Base-by-base conservation (phyloP, 1,284 basidiomycete species). In the Ustilago tritici region DNA sequence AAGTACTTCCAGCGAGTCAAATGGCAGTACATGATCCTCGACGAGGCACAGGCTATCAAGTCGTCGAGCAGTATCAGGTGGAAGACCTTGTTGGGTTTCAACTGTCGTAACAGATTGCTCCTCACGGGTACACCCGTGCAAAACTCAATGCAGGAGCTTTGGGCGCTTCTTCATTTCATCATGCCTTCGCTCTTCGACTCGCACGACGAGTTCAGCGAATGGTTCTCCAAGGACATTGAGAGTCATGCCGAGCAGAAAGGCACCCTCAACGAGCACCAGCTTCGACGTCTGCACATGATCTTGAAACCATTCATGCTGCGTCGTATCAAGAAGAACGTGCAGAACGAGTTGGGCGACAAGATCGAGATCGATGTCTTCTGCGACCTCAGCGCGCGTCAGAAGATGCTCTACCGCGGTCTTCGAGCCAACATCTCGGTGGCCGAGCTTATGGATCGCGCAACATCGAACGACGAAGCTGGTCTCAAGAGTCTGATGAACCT, bases 101-200 rank as follows among this genome's bases (percentile, higher is more conserved):
- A 96, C 70, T 99, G 97, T 85, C 91, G 97, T 73, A 99, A 99
- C 88, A 91, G 97, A 55, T 89, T 99, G 12, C 89, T 99, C 31
- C 89, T 99, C 41, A 99, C 97, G 0, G 97, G 97, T 75, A 99
- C 97, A 40, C 97, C 97, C 0, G 98, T 99, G 75, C 97, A 99
- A 87, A 99, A 99, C 87, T 97, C 95, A 50, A 99, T 99, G 97
- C 96, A 99, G 89, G 97, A 99, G 87, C 89, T 99, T n/a, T 99
- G 97, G 97, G 97, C 97, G 2, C 89, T 99, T 67, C 89, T 99
- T 56, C 97, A 99, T 87, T 99, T 99, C 88, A 99, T 99, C 88
- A 99, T 99, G 97, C 97, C 97, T 1, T 95, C 93, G 84, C 88
- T 99, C 61, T 99, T 99, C 87, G 97, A 99, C 87, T 98, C 95